Conservation (phyloP, 148 eudicot species). For the Linanthus parryae region DNA sequence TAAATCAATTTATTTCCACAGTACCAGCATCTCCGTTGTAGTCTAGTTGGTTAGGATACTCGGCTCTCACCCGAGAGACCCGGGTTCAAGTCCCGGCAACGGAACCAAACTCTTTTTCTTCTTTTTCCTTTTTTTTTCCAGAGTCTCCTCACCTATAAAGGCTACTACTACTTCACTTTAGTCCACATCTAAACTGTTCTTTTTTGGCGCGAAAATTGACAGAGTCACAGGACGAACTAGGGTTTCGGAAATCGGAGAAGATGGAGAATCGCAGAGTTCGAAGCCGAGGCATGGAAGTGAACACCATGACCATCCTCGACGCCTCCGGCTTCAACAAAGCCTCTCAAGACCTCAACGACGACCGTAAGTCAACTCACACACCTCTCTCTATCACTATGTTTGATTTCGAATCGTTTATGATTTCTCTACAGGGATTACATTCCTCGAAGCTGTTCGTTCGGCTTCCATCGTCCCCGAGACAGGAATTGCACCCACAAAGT, state of each 20-base stretch:
- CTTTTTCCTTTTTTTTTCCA: no score
- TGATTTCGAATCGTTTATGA: slow-evolving; percentile 3
- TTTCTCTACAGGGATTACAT: slow-evolving; percentile 41
- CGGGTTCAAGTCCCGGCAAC: slow-evolving; percentile 99
- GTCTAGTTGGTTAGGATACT: slow-evolving; percentile 99
- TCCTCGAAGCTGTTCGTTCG: slow-evolving; percentile 77
- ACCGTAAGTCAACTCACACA: slow-evolving; percentile 23
- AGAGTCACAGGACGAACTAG: neutral
- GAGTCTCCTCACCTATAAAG: no score
- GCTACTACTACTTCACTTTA: no score
- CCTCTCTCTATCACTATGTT: neutral
- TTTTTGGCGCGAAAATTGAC: neutral
- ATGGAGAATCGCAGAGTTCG: slow-evolving; percentile 25
- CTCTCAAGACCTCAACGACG: slow-evolving; percentile 36
- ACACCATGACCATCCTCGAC: slow-evolving; percentile 68
- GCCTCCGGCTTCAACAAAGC: slow-evolving; percentile 41
- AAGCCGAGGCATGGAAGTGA: slow-evolving; percentile 58
- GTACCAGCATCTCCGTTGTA: no score
- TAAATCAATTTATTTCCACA: no score
- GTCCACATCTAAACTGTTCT: no score
- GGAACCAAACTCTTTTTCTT: no score
- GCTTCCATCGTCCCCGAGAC: slow-evolving; percentile 53
- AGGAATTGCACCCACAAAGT: slow-evolving; percentile 69
- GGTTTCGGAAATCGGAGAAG: slow-evolving; percentile 6
- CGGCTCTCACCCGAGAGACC: slow-evolving; percentile 99